Base-by-base conservation (phyloP, 768 basidiomycete species). In the Amylocystis lapponica region DNA sequence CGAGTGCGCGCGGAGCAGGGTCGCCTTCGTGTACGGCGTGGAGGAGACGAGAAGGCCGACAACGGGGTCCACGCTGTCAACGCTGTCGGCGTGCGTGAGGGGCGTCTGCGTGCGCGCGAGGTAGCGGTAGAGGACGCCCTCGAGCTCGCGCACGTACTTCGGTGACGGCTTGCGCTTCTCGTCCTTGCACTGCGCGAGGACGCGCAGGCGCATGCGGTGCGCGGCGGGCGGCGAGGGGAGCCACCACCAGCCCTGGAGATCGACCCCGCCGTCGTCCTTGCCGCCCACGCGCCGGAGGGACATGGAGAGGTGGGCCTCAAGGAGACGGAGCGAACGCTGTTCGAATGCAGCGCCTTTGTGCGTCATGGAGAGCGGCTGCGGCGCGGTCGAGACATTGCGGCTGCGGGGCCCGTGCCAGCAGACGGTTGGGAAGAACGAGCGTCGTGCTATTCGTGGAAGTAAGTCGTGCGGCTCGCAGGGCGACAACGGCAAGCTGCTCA, bases 211-310 rank as follows among this genome's bases (percentile, higher is more conserved):
- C 27, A 73, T 65, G 19, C 78, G 68, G 32, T 50, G 27, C 27
- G 41, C 31, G 22, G 3, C 26, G 21, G n/a, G 8, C 16, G 31
- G 5, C 21, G 43, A 39, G 43, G 86, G 91, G 4, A 95, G 66
- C 83, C 83, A 91, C 93, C 93, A 95, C 89, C 90, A 94, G 13
- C 93, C 93, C 41, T 83, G 60, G 17, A 95, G 69, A 62, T 96
- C 93, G 32, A 96, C 68, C 0, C 93, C 93, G 4, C 92, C 90
- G 59, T 95, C 93, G n/a, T 78, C 73, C 54, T 73, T 79, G n/a
- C 92, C 90, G 4, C 92, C 92, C 13, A 93, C 80, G 39, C 80
- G 78, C 35, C 65, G 70, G 4, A 94, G 71, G 2, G 81, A 72
- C 92, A 95, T 96, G 27, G 84, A 87, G 37, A 94, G 66, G 35